These are phyloP conservation scores for Starmerella vitae DNA, from an alignment of 805 yeast genomes.

Conservation along the genomic window DNA sequence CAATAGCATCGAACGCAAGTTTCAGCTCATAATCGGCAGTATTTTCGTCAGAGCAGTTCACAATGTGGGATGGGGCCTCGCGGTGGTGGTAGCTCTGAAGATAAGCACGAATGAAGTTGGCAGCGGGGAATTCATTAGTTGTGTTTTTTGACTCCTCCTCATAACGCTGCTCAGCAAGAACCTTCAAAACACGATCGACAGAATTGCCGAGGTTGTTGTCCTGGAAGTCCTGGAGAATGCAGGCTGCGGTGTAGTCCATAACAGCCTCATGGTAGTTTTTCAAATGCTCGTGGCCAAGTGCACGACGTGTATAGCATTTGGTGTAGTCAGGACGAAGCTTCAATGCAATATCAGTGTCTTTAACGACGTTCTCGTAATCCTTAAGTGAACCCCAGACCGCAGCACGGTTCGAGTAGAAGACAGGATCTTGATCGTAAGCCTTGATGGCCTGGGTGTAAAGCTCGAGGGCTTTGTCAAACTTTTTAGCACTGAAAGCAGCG, in stretches of 20 bases:
- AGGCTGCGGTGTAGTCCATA: conserved; percentile 80
- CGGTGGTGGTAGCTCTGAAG: conserved; percentile 64
- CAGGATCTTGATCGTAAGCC: conserved; percentile 60
- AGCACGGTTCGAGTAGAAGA: conserved; percentile 87
- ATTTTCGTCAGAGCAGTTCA: conserved; percentile 36
- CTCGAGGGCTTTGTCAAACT: conserved; percentile 61
- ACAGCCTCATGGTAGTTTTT: conserved; percentile 72
- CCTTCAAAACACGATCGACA: conserved; percentile 74
- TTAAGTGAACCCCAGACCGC: conserved; percentile 83
- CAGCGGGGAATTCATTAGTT: conserved; percentile 19
- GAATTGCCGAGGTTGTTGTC: conserved; percentile 65
- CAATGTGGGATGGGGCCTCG: conserved; percentile 37
- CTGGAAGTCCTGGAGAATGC: conserved; percentile 71
- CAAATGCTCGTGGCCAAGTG: conserved; percentile 74
- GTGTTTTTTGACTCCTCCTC: conserved; percentile 38
- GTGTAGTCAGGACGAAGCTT: conserved; percentile 77
- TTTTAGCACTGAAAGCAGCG: conserved; percentile 53
- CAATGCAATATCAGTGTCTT: conserved; percentile 77
- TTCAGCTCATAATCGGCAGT: conserved; percentile 52
- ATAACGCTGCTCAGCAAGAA: conserved; percentile 57
- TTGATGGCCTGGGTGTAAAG: conserved; percentile 67
- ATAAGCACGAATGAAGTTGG: conserved; percentile 67
- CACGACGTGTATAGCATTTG: conserved; percentile 87
- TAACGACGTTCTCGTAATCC: conserved; percentile 70
- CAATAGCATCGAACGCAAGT: conserved; percentile 48